A percentile compares a stretch with the other conserved stretches of the same genome.
Conservation (phyloP, 2,329 filamentous ascomycete genomes). For the Penicillium occitanis region DNA sequence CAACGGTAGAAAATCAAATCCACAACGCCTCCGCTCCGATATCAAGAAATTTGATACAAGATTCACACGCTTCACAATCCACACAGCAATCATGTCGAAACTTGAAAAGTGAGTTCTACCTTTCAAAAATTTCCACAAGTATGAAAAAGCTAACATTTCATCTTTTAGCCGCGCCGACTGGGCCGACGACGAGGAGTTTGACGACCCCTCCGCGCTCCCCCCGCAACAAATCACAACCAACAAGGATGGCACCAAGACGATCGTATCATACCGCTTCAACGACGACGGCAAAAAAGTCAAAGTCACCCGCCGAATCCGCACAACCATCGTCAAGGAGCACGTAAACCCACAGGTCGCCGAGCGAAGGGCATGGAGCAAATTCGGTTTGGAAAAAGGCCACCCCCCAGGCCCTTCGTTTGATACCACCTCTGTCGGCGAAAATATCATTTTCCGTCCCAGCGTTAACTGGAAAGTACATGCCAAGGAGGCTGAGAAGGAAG, state of each 20-base stretch:
- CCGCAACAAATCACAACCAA: conserved; percentile 87
- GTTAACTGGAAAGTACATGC: conserved; percentile 92
- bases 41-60: conserved; percentile 42
- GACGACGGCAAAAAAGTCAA: conserved; percentile 95
- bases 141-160: conserved; percentile 15
- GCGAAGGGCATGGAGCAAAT: conserved; percentile 90
- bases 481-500: conserved; percentile 62
- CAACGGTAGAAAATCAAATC: conserved; percentile 39
- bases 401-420: conserved; percentile 76
- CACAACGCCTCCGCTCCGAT: conserved; percentile 44
- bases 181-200: conserved; percentile 88
- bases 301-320: conserved; percentile 92
- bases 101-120: conserved; percentile 44
- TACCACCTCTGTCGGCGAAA: conserved; percentile 92
- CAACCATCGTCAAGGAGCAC: conserved; percentile 84
- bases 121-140: background rate
- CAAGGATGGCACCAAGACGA: conserved; percentile 97
- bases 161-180: conserved; percentile 68
- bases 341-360: conserved; percentile 97
- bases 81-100: conserved; percentile 46
- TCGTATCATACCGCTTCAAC: conserved; percentile 85
- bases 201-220: conserved; percentile 81
- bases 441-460: conserved; percentile 93
- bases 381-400: conserved; percentile 86
- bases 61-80: conserved; percentile 28